These are phyloP conservation scores for Lasiodiplodia hormozganensis DNA, from an alignment of 2,329 filamentous ascomycete genomes.

Conservation along the genomic window DNA sequence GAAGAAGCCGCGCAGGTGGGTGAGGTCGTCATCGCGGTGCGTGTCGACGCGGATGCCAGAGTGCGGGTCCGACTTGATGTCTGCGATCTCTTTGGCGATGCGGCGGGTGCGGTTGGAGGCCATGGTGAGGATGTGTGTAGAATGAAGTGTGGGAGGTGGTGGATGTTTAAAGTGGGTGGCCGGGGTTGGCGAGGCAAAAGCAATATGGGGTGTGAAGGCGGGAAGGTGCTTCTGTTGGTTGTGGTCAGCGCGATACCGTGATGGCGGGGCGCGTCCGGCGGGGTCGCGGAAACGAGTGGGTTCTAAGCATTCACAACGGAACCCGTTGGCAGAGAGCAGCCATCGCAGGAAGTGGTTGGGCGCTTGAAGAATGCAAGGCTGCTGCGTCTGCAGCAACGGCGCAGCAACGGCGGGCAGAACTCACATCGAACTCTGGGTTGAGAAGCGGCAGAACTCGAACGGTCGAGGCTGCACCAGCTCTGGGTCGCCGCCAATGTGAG, in stretches of 20 bases:
- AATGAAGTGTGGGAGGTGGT: neutral
- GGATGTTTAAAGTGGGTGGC: neutral
- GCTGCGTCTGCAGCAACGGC: neutral
- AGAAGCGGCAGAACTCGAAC: neutral
- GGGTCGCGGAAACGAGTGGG: neutral
- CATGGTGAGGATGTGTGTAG: constrained; percentile 48
- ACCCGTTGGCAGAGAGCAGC: neutral
- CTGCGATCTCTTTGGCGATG: constrained; percentile 53
- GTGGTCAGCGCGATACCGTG: constrained; percentile 9
- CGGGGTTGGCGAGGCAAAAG: constrained; percentile 18
- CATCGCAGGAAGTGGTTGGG: neutral
- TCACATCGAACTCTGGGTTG: neutral
- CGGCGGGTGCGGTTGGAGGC: constrained; percentile 64
- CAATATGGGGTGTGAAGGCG: neutral
- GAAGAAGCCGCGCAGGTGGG: constrained; percentile 83
- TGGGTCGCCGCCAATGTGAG: constrained; percentile 14
- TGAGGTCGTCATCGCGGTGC: constrained; percentile 71
- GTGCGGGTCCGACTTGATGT: constrained; percentile 29
- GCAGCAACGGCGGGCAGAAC: constrained; percentile 1
- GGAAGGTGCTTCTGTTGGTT: constrained; percentile 7
- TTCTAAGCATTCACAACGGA: neutral
- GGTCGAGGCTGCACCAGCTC: neutral
- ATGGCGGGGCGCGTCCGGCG: constrained; percentile 1
- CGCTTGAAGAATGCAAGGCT: neutral
- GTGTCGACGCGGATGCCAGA: constrained; percentile 58